Conservation (phyloP, 345 rosid species). For the Eucalyptus cloeziana region DNA sequence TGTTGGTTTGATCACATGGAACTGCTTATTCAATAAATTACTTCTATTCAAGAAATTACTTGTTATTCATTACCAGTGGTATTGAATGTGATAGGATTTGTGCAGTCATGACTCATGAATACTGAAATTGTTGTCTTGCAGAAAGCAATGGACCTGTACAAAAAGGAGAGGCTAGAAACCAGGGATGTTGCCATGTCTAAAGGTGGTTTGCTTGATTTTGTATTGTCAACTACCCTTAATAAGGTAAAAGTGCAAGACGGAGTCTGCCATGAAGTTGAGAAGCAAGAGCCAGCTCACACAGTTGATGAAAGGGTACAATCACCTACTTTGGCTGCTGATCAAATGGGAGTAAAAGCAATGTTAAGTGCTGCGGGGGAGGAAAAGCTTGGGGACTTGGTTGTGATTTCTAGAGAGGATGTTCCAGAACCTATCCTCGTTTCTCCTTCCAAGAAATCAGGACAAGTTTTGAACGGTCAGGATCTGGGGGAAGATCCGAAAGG, state of each 20-base stretch:
- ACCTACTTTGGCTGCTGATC: neutral
- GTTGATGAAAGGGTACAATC: neutral
- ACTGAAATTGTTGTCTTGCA: conserved; percentile 10
- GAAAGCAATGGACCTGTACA: conserved; percentile 79
- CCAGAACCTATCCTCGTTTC: neutral
- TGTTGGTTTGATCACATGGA: neutral
- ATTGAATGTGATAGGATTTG: neutral
- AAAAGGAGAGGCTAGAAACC: conserved; percentile 45
- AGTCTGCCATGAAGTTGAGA: conserved; percentile 2
- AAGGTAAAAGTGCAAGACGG: conserved; percentile 7
- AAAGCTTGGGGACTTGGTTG: neutral
- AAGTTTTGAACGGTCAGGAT: neutral
- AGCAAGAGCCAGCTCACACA: neutral
- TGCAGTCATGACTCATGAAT: neutral
- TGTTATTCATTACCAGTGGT: neutral
- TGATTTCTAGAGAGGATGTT: neutral
- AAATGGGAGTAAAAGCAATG: neutral
- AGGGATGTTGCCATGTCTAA: conserved; percentile 15
- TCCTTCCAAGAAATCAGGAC: neutral
- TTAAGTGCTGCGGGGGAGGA: neutral
- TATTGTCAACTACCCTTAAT: conserved; percentile 10
- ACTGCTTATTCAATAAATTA: neutral
- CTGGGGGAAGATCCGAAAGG: neutral
- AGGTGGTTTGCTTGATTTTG: conserved; percentile 6
- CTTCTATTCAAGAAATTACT: neutral